Evolutionary conservation across 75 land plant genomes (phyloP).

Genomic region (Sequoia sempervirens): DNA sequence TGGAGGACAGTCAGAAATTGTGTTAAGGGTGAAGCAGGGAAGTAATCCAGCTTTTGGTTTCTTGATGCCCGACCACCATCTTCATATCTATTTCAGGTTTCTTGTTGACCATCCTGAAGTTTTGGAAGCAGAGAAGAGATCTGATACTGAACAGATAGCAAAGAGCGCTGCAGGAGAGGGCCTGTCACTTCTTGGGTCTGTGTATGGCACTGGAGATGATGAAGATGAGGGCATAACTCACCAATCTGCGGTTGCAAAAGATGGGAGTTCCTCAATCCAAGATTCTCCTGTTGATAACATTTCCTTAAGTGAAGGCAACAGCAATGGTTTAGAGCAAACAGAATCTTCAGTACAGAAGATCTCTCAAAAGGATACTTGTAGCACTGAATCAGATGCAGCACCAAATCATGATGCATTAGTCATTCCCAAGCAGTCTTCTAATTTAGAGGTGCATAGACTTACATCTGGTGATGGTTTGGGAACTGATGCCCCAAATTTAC

Average conservation of each 20-base stretch:
- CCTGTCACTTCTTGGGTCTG: conserved; percentile 67
- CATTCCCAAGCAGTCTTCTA: conserved; percentile 1
- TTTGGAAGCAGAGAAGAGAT: conserved; percentile 15
- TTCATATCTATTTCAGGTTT: conserved; percentile 77
- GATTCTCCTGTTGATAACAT: conserved; percentile 8
- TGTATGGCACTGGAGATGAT: conserved; percentile 74
- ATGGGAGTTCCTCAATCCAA: conserved; percentile 6
- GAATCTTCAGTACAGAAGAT: neutral
- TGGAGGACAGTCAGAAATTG: conserved; percentile 89
- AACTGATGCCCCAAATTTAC: conserved; percentile 5
- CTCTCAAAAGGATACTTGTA: conserved; percentile 6
- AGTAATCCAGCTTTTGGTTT: conserved; percentile 90
- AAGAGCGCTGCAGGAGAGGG: conserved; percentile 38
- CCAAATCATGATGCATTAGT: conserved; percentile 10
- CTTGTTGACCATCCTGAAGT: conserved; percentile 74
- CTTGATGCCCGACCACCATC: conserved; percentile 80
- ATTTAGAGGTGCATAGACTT: conserved; percentile 10
- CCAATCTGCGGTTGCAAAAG: conserved; percentile 7
- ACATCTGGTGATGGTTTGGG: conserved; percentile 3
- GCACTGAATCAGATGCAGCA: conserved; percentile 1
- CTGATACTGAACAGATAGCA: conserved; percentile 5
- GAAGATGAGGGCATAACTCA: conserved; percentile 40
- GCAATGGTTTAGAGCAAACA: conserved; percentile 7
- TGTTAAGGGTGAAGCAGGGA: conserved; percentile 88
- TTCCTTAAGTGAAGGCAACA: neutral